A percentile compares a stretch with the other conserved stretches of the same genome.
phyloP scores from a whole-genome alignment of 192 early-diverging fungal species.

The Cetraspora pellucida region DNA sequence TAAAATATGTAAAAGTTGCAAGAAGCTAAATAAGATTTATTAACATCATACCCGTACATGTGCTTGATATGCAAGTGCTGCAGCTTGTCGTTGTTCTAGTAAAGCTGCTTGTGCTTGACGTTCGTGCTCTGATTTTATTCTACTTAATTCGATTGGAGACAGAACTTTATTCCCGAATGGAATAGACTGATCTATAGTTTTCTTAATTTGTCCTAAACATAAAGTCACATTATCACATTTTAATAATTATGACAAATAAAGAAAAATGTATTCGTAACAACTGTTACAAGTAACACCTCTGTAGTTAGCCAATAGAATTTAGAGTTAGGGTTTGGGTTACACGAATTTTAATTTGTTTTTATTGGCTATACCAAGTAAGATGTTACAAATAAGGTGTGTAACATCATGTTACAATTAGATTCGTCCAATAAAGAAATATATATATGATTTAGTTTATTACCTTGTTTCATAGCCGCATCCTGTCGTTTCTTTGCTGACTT shows the following conservation, averaged over 20 bases:
- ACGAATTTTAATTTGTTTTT: too few relatives aligned
- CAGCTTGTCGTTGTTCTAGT: conserved; percentile 53
- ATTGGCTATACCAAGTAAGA: too few relatives aligned
- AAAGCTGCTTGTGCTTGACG: conserved; percentile 51
- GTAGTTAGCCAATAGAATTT: too few relatives aligned
- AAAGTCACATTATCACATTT: background rate
- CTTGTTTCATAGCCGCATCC: conserved; percentile 40
- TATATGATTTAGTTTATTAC: conserved; percentile 34
- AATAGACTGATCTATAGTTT: background rate
- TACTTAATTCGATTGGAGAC: conserved; percentile 59
- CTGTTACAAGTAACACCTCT: too few relatives aligned
- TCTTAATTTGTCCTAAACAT: conserved; percentile 8
- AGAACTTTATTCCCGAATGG: conserved; percentile 35
- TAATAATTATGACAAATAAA: background rate
- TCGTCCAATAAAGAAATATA: too few relatives aligned
- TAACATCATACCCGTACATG: conserved; percentile 38
- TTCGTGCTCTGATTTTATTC: conserved; percentile 53
- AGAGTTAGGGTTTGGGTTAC: too few relatives aligned
- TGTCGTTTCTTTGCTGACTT: conserved; percentile 62
- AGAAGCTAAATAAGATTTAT: conserved; percentile 4
- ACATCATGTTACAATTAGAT: too few relatives aligned
- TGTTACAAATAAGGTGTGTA: too few relatives aligned
- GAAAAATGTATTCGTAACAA: too few relatives aligned
- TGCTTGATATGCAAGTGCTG: conserved; percentile 45
- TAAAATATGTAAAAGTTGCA: background rate